phyloP scores from a whole-genome alignment of 306 rosid species.

The Dalbergia oliveri region DNA sequence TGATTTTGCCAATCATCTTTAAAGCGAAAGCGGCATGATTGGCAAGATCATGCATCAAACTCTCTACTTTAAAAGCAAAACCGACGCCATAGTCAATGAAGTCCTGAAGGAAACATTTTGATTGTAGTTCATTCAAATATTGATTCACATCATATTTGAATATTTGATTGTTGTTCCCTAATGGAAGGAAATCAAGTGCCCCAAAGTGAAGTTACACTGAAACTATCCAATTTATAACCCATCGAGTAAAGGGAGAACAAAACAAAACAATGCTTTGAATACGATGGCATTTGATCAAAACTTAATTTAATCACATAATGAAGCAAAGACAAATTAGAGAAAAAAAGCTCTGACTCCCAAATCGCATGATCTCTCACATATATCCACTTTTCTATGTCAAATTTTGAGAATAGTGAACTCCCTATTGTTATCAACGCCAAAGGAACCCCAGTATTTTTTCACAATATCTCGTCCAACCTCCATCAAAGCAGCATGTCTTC shows the following conservation, averaged over 20 bases:
- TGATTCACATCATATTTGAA: too few species aligned
- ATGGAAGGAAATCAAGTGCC: neutral
- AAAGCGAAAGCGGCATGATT: too few species aligned
- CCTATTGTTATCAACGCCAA: conserved; percentile 53
- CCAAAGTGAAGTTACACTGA: neutral
- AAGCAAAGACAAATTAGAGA: too few species aligned
- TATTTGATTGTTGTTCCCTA: too few species aligned
- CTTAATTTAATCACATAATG: too few species aligned
- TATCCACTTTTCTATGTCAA: neutral
- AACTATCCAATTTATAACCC: neutral
- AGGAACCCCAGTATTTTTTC: conserved; percentile 50
- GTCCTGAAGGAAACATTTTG: too few species aligned
- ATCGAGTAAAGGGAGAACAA: neutral
- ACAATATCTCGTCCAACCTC: conserved; percentile 45
- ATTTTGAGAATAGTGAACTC: conserved; percentile 17
- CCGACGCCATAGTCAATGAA: too few species aligned
- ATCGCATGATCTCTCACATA: conserved; percentile 5
- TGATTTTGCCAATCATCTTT: too few species aligned
- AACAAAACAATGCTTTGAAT: neutral
- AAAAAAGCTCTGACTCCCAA: neutral
- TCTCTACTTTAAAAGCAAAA: too few species aligned
- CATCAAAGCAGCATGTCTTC: too few species aligned
- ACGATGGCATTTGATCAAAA: neutral
- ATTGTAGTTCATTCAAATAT: too few species aligned
- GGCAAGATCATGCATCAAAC: too few species aligned